phyloP scores from a whole-genome alignment of 2,329 filamentous ascomycete genomes.

The Chaetomium globosum region DNA sequence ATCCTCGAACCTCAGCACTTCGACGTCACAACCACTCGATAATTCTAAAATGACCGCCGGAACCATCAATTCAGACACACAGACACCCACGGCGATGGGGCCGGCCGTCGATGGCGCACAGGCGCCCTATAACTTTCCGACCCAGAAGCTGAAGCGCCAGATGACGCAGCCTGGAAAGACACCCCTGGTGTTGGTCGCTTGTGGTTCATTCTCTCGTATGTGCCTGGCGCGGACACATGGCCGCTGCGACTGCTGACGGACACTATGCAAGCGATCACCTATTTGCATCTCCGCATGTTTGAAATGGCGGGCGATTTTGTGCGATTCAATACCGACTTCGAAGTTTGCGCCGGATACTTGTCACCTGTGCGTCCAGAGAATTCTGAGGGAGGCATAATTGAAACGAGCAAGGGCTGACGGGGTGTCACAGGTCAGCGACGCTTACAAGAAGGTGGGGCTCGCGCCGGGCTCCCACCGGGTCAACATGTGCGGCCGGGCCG shows the following conservation, averaged over 20 bases:
- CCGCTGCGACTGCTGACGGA: conserved; percentile 18
- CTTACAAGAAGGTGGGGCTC: conserved; percentile 77
- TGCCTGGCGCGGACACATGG: not conserved
- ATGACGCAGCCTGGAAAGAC: conserved; percentile 38
- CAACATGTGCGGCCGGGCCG: conserved; percentile 84
- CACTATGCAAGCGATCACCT: conserved; percentile 35
- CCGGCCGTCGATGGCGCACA: conserved; percentile 16
- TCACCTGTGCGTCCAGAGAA: conserved; percentile 58
- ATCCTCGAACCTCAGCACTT: not conserved
- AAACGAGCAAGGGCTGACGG: conserved; percentile 3
- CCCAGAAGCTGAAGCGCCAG: conserved; percentile 37
- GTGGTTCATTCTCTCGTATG: conserved; percentile 44
- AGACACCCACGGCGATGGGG: conserved; percentile 19
- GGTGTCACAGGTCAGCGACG: conserved; percentile 42
- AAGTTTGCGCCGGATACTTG: conserved; percentile 83
- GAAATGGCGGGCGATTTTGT: conserved; percentile 46
- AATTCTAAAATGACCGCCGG: conserved; percentile 22
- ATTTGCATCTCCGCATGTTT: conserved; percentile 44
- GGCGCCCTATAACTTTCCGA: conserved; percentile 38
- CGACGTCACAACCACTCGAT: not conserved
- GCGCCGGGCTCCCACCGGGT: conserved; percentile 73
- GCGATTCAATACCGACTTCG: conserved; percentile 57
- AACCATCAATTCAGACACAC: conserved; percentile 22
- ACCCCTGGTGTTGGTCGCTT: conserved; percentile 44
- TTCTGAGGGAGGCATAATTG: not conserved